phyloP scores from a whole-genome alignment of 331 rosid genomes.

The Telfairia occidentalis region DNA sequence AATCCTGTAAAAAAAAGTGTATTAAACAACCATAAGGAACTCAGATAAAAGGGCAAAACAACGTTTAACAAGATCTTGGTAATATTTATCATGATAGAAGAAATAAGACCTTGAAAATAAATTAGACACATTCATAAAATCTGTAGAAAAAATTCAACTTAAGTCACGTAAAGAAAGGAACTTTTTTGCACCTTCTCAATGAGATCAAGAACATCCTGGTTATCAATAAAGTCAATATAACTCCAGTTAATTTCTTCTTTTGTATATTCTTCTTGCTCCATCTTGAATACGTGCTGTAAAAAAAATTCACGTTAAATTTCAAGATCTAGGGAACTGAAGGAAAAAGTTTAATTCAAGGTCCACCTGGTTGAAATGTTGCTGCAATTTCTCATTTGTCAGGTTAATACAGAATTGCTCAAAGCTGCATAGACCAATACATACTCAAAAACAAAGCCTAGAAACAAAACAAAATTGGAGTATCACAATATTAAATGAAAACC shows the following conservation, averaged over 20 bases:
- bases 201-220: constrained; percentile 84
- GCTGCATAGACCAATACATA: constrained; percentile 35
- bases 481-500: neutral
- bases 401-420: constrained; percentile 93
- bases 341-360: constrained; percentile 10
- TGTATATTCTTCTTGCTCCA: constrained; percentile 94
- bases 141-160: neutral
- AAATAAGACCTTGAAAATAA: neutral
- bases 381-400: constrained; percentile 88
- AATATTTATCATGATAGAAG: neutral
- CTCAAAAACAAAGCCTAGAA: constrained; percentile 13
- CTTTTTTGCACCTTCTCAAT: constrained; percentile 51
- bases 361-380: constrained; percentile 97
- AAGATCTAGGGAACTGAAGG: constrained; percentile 6
- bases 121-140: neutral
- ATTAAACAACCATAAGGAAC: neutral
- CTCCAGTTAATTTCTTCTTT: constrained; percentile 91
- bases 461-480: constrained; percentile 5
- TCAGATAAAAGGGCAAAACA: neutral
- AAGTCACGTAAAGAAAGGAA: neutral
- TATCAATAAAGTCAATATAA: constrained; percentile 77
- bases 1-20: neutral
- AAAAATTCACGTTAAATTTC: constrained; percentile 8
- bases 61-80: neutral
- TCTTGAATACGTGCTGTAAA: constrained; percentile 82